phyloP scores from a whole-genome alignment of 2,329 filamentous ascomycete species.

The Xylariaceae sp. region DNA sequence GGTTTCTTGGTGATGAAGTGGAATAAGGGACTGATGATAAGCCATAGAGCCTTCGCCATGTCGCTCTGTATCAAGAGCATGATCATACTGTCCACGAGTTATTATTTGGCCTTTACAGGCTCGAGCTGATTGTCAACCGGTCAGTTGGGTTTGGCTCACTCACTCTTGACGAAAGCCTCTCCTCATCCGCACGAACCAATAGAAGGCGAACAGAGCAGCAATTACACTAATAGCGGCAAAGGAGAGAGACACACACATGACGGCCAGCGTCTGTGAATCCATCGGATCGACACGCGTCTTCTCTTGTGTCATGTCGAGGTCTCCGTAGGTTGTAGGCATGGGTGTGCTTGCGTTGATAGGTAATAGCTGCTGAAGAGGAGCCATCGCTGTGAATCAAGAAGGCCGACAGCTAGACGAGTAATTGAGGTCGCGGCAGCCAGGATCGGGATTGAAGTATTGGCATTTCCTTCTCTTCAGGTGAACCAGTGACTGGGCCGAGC shows the following conservation, averaged over 20 bases:
- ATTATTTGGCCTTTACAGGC: slow-evolving; percentile 13
- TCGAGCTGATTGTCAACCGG: neutral
- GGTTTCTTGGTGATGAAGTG: slow-evolving; percentile 49
- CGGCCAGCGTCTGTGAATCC: slow-evolving; percentile 22
- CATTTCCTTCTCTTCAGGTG: slow-evolving; percentile 9
- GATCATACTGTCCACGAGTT: slow-evolving; percentile 53
- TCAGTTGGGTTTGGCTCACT: slow-evolving; percentile 28
- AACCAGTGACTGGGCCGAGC: neutral
- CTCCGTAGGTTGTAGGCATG: slow-evolving; percentile 8
- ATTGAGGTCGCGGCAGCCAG: slow-evolving; percentile 1
- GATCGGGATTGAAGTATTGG: slow-evolving; percentile 1
- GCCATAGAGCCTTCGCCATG: slow-evolving; percentile 65
- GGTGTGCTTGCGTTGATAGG: slow-evolving; percentile 5
- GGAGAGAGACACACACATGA: slow-evolving; percentile 41
- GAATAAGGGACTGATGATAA: slow-evolving; percentile 60
- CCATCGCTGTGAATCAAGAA: slow-evolving; percentile 17
- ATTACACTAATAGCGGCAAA: slow-evolving; percentile 51
- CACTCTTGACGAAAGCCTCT: slow-evolving; percentile 71
- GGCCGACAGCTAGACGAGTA: neutral
- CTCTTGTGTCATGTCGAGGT: slow-evolving; percentile 16
- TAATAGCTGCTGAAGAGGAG: slow-evolving; percentile 20
- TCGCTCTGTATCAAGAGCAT: slow-evolving; percentile 71
- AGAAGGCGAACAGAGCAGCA: slow-evolving; percentile 54
- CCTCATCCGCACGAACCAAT: slow-evolving; percentile 71
- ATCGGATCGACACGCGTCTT: neutral